Percentiles rank a stretch among this genome's conserved stretches.
Evolutionary conservation across 1,139 yeast species (phyloP).

Genomic region (Pichia sp.): DNA sequence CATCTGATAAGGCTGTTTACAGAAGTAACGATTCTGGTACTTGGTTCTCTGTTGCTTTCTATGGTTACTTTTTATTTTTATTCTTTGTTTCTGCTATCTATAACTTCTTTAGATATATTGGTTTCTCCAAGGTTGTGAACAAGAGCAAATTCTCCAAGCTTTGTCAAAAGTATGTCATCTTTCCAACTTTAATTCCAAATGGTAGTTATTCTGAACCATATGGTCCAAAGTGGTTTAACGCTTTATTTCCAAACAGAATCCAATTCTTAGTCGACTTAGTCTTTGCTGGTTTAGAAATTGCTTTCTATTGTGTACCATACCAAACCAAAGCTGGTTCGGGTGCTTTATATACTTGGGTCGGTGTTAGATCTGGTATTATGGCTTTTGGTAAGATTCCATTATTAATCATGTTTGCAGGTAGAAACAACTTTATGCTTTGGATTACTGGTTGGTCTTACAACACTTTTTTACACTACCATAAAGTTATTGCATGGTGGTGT

Average conservation of each 20-base stretch:
- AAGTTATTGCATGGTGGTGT: constrained; percentile 57
- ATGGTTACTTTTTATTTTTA: constrained; percentile 37
- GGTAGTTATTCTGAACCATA: constrained; percentile 20
- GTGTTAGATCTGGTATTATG: constrained; percentile 47
- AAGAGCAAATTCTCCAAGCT: constrained; percentile 17
- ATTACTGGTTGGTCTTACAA: constrained; percentile 62
- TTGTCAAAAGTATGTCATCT: constrained; percentile 24
- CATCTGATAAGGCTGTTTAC: too few relatives aligned
- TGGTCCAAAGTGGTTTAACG: constrained; percentile 16
- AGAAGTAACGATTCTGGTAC: constrained; percentile 27
- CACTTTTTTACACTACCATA: constrained; percentile 55
- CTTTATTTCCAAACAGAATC: constrained; percentile 53
- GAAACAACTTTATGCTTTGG: constrained; percentile 59
- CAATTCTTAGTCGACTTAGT: constrained; percentile 38
- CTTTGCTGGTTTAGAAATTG: constrained; percentile 21
- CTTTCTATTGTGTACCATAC: constrained; percentile 43
- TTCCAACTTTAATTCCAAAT: constrained; percentile 25
- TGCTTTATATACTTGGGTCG: constrained; percentile 50
- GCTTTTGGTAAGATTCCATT: constrained; percentile 46
- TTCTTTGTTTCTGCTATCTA: constrained; percentile 28
- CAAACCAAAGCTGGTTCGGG: constrained; percentile 37
- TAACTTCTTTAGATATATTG: constrained; percentile 26
- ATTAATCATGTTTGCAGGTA: constrained; percentile 52
- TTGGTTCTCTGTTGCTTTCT: constrained; percentile 38
- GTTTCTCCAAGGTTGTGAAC: constrained; percentile 18